Base-by-base conservation (phyloP, 345 rosid species). In the Eucalyptus curtisii region DNA sequence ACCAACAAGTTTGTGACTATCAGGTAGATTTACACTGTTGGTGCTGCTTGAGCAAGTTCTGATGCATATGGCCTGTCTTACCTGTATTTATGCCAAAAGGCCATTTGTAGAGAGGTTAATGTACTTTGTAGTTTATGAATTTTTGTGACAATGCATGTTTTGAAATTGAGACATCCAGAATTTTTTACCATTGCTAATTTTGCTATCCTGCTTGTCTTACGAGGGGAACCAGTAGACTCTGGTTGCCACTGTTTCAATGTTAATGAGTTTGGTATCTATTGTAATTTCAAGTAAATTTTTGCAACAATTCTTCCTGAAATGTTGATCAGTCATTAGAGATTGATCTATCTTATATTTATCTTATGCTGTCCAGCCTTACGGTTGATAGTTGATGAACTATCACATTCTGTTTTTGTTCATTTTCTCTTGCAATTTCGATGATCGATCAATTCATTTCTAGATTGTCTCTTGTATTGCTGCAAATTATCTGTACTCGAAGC, bases 1-100 rank as follows among this genome's bases (percentile, higher is more conserved):
- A 98, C 99, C 90, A 97, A 97, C 95, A 98, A 97, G 97, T 97
- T 97, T 50, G 98, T 98, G 91, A 98, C 99, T 8, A 98, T 98
- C 95, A 98, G 98, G 93, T 98, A 96, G 97, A 89, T 89, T 91
- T 86, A 87, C 55, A 85, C 86, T 45, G 88, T 87, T 42, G 71
- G 89, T 76, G 71, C 89, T 31, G 64, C 84, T 40, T 31, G 85
- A 71, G 90, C 87, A 86, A 79, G 90, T 86, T 66, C 87, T 86
- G 24, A 49, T 86, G 90, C 92, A 87, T 88, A 84, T 91, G 93
- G 92, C 91, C 93, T 92, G 92, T 87, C 85, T 90, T 89, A 88
- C 90, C 84, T 93, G 93, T 94, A 90, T 90, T 91, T 92, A 91
- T 89, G 55, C 91, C 92, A 88, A 87, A 87, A 87, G 93, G 90